Base-by-base conservation (phyloP, 164 flowering plant species). In the Chloranthus sessilifolius region DNA sequence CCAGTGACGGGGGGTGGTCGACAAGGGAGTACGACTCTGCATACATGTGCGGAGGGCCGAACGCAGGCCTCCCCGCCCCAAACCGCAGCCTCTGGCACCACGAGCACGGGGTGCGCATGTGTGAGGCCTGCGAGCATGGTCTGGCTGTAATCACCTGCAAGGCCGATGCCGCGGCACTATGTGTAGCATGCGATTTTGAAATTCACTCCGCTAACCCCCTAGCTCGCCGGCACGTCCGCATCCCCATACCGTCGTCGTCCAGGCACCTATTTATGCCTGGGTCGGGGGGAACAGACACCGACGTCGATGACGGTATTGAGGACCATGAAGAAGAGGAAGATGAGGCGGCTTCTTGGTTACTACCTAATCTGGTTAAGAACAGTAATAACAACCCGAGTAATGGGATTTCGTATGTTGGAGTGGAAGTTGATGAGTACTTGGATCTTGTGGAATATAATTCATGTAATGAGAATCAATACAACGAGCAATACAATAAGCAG, bases 301-400 rank as follows among this genome's bases (percentile, higher is more conserved):
- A 53, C 1, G 63, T 12, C 3, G 65, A 56, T n/a, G n/a, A n/a
- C n/a, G n/a, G n/a, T n/a, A n/a, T n/a, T n/a, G n/a, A n/a, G n/a
- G n/a, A n/a, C 2, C 70, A 66, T 17, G 49, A 45, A 0, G 43
- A 59, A 17, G 81, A 68, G 1, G 82, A 77, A 12, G 81, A 76
- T n/a, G 94, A 82, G 42, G 80, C 85, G 0, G 78, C 74, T 2
- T 84, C 96, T 2, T 88, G 94, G 92, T 43, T 87, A 65, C 47
- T 81, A 62, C 62, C 72, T 1, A 83, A 83, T 47, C 81, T 79
- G 3, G 68, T 73, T 41, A 69, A 76, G 52, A 72, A 40, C 37
- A 52, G 43, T 27, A 53, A 52, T 28, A 47, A 61, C 14, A n/a
- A n/a, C n/a, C n/a, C n/a, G n/a, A 60, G n/a, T 36, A 65, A 71